A percentile compares a stretch with the other conserved stretches of the same genome.
phyloP scores from a whole-genome alignment of 768 basidiomycete genomes.

The Lenzites betulinus region DNA sequence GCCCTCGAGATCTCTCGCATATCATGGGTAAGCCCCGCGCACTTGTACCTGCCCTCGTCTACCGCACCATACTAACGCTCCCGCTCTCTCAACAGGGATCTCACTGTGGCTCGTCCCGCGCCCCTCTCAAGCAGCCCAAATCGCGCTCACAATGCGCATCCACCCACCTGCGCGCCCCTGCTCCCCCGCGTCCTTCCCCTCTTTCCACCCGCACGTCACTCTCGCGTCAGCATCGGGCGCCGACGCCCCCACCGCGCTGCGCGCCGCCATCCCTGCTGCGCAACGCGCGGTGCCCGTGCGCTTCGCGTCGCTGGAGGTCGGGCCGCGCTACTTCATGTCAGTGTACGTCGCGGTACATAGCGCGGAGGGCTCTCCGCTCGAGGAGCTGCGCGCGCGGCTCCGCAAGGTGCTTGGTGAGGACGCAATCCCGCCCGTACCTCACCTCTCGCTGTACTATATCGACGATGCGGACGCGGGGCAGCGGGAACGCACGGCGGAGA shows the following conservation, averaged over 20 bases:
- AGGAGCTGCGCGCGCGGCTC: slow-evolving; percentile 50
- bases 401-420: slow-evolving; percentile 39
- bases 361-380: slow-evolving; percentile 42
- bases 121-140: slow-evolving; percentile 41
- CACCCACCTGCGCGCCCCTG: slow-evolving; percentile 22
- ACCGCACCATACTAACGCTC: neutral
- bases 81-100: slow-evolving; percentile 41
- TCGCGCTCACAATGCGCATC: slow-evolving; percentile 51
- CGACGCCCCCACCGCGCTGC: slow-evolving; percentile 38
- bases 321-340: slow-evolving; percentile 69
- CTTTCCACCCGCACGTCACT: slow-evolving; percentile 72
- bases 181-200: slow-evolving; percentile 53
- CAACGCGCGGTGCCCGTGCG: slow-evolving; percentile 41
- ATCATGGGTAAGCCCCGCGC: slow-evolving; percentile 4
- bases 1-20: too few species aligned
- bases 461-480: slow-evolving; percentile 63
- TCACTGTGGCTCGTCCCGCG: slow-evolving; percentile 74
- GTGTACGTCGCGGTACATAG: slow-evolving; percentile 58
- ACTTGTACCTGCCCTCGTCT: neutral
- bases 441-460: slow-evolving; percentile 76
- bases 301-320: slow-evolving; percentile 58
- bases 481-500: slow-evolving; percentile 49
- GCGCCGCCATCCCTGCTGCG: slow-evolving; percentile 40
- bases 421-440: slow-evolving; percentile 64
- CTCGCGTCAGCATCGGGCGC: slow-evolving; percentile 53